phyloP scores from a whole-genome alignment of 2,329 filamentous ascomycete genomes.

The Bimuria novae-zelandiae region DNA sequence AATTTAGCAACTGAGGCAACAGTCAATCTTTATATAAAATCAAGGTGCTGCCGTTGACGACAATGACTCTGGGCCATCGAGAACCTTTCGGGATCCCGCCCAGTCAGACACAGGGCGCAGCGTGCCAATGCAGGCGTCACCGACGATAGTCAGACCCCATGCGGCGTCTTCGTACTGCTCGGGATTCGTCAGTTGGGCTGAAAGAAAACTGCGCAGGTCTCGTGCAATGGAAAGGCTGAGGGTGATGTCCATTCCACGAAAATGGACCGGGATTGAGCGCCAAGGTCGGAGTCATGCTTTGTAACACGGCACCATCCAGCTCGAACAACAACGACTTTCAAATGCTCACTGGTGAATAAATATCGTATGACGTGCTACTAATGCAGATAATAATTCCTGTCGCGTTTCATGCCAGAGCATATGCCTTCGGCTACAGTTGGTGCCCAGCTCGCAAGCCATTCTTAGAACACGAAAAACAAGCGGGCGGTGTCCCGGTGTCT shows the following conservation, averaged over 20 bases:
- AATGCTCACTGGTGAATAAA: background rate
- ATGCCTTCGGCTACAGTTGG: background rate
- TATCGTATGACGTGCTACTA: too few species aligned
- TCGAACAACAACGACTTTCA: background rate
- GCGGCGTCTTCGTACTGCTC: background rate
- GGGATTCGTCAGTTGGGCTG: constrained; percentile 11
- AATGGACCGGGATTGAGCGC: constrained; percentile 9
- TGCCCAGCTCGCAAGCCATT: background rate
- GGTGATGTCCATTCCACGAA: constrained; percentile 11
- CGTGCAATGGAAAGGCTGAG: constrained; percentile 17
- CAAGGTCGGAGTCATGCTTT: constrained; percentile 9
- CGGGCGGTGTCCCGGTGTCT: constrained; percentile 8
- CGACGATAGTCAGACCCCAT: background rate
- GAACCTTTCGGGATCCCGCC: constrained; percentile 11
- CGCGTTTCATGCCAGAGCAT: background rate
- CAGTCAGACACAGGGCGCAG: constrained; percentile 14
- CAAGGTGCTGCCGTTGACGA: constrained; percentile 18
- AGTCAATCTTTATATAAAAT: constrained; percentile 40
- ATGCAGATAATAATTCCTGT: too few species aligned
- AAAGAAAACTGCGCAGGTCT: constrained; percentile 17
- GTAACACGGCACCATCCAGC: background rate
- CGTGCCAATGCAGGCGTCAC: background rate
- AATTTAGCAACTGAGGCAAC: constrained; percentile 22
- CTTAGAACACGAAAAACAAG: background rate
- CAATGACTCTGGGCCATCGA: constrained; percentile 7